Base-by-base conservation (phyloP, 805 yeast genomes). In the Lipomyces chichibuensis region DNA sequence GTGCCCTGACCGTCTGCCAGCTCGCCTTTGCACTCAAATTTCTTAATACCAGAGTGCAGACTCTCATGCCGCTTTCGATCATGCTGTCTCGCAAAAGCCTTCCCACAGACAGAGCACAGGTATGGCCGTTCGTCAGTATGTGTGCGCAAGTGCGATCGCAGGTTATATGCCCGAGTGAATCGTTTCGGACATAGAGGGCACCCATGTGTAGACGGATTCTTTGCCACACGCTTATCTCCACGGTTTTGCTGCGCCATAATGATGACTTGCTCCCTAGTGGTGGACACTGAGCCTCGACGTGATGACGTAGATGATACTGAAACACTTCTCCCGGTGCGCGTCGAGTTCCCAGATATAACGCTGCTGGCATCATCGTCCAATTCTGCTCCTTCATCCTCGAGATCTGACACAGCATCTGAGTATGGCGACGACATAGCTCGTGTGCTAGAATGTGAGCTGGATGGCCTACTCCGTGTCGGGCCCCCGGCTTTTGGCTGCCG, bases 121-220 rank as follows among this genome's bases (percentile, higher is more conserved):
- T 80, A 89, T 5, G 95, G 95, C 65, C 88, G 85, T 60, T 87
- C 93, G 59, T 84, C 82, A 4, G 91, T 87, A 76, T 90, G 99
- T 0, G 98, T 94, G 66, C 97, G 82, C 75, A 90, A 80, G 78
- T 94, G 99, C 0, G 97, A 91, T 72, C 94, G 91, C 71, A 94
- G 81, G 75, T 95, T 95, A 77, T 95, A 95, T 0, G 97, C 97
- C 64, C 98, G 80, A 1, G 98, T 94, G 76, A 94, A 94, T 59
- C 88, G 81, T 78, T 92, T 92, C 53, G 87, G 92, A 78, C 99
- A 94, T 55, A 90, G 78, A 66, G 88, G 87, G 77, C 98, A 94
- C 79, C 76, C 89, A 77, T 85, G 90, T 8, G 86, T 83, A 32
- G 90, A 85, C 0, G 94, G 94, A 74, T 88, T 88, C 69, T 88